Conservation (phyloP, 108 stramenopile genomes). For the Nannochloropsis oceanica region DNA sequence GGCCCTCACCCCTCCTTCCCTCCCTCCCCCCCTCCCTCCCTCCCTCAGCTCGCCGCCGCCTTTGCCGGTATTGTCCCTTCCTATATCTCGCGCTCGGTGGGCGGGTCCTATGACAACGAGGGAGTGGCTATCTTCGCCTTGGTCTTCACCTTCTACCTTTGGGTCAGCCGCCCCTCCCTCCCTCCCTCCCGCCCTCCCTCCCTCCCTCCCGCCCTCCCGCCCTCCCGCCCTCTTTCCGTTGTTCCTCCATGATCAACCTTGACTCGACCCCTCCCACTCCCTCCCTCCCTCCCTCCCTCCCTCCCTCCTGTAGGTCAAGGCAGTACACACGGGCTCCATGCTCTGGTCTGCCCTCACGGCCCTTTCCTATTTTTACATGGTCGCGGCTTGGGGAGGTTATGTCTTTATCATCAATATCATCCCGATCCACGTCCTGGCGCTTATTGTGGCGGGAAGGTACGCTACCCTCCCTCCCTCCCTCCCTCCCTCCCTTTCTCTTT, state of each 20-base stretch:
- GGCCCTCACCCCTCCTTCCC: no score
- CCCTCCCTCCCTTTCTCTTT: no score
- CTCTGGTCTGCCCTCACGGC: slow-evolving; percentile 24
- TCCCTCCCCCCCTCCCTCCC: no score
- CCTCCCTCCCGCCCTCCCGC: no score
- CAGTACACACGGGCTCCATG: slow-evolving; percentile 43
- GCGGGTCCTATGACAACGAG: slow-evolving; percentile 97
- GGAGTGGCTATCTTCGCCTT: slow-evolving; percentile 84
- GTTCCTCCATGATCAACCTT: no score
- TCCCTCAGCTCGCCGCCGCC: slow-evolving; percentile 61
- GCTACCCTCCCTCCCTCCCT: no score
- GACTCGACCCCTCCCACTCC: no score
- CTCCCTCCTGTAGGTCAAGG: no score
- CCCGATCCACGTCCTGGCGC: slow-evolving; percentile 65
- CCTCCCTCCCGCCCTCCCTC: no score
- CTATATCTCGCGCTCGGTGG: slow-evolving; percentile 84
- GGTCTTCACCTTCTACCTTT: slow-evolving; percentile 79
- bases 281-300: no score
- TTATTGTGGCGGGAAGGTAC: slow-evolving; percentile 70
- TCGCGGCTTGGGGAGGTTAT: slow-evolving; percentile 93
- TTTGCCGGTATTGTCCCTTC: slow-evolving; percentile 85
- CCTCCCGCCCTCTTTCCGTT: slow-evolving; percentile 40
- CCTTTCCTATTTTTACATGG: slow-evolving; percentile 53
- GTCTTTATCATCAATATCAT: slow-evolving; percentile 94
- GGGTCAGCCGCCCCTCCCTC: no score